Conservation (phyloP, 306 rosid species). For the Mucuna pruriens region DNA sequence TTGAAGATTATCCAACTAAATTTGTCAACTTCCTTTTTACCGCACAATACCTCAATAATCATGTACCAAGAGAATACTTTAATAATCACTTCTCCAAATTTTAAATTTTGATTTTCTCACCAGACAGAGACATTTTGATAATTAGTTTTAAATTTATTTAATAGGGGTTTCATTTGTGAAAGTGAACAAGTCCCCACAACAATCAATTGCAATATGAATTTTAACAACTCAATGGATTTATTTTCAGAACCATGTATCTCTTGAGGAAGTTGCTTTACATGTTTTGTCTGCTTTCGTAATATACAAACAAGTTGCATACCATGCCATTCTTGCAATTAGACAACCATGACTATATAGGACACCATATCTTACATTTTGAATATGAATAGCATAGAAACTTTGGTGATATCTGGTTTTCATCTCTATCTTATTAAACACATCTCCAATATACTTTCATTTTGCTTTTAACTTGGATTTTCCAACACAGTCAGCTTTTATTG, state of each 20-base stretch:
- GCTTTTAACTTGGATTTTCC: not conserved
- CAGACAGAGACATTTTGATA: not conserved
- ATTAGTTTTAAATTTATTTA: not conserved
- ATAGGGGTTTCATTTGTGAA: not conserved
- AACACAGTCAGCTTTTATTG: too few relatives aligned
- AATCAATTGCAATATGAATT: constrained; percentile 9
- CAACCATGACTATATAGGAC: not conserved
- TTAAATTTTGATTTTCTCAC: not conserved
- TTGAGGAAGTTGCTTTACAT: not conserved
- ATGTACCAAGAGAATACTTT: not conserved
- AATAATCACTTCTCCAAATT: not conserved
- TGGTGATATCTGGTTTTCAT: not conserved
- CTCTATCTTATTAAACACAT: not conserved
- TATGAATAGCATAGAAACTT: not conserved
- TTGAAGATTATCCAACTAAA: not conserved
- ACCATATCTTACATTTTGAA: not conserved
- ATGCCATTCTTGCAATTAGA: constrained; percentile 4
- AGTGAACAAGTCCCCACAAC: not conserved
- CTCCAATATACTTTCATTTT: not conserved
- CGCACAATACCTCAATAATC: not conserved
- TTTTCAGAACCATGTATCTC: not conserved
- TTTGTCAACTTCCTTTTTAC: not conserved
- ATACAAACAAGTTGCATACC: constrained; percentile 18
- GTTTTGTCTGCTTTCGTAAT: not conserved
- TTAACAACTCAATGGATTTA: constrained; percentile 8